Percentiles rank a stretch among this genome's conserved stretches.
phyloP scores from a whole-genome alignment of 805 yeast genomes.

The Wickerhamiella brachini region DNA sequence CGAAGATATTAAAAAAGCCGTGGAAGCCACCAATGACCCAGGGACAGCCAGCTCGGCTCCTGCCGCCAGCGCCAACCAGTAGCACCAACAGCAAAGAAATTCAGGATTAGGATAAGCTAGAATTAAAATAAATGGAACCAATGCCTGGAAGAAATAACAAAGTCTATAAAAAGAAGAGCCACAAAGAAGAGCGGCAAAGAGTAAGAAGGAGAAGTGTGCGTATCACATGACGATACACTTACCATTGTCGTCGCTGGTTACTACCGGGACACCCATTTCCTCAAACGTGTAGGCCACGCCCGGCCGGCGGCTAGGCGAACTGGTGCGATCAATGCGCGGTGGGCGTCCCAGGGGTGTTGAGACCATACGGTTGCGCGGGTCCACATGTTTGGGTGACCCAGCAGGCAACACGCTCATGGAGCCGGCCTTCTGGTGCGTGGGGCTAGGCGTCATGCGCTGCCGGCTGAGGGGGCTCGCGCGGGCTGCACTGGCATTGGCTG shows the following conservation, averaged over 20 bases:
- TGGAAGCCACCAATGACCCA: not conserved
- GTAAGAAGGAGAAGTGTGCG: not conserved
- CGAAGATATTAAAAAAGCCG: constrained; percentile 29
- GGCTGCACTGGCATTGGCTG: not conserved
- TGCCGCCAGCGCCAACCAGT: too few species aligned
- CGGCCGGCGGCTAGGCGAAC: constrained; percentile 8
- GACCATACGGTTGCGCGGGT: not conserved
- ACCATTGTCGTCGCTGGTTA: constrained; percentile 11
- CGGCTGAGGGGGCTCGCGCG: not conserved
- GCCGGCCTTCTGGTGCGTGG: not conserved
- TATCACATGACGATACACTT: constrained; percentile 12
- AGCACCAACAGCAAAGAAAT: too few species aligned
- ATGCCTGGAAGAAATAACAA: too few species aligned
- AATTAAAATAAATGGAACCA: too few species aligned
- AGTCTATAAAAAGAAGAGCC: not conserved
- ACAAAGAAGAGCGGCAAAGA: not conserved
- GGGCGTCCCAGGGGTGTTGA: not conserved
- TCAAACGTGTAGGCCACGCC: constrained; percentile 20
- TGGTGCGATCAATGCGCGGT: not conserved
- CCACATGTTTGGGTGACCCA: not conserved
- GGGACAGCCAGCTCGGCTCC: too few species aligned
- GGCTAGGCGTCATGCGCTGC: not conserved
- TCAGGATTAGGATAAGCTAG: too few species aligned
- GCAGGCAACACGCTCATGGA: not conserved
- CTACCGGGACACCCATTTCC: constrained; percentile 18